phyloP scores from a whole-genome alignment of 129 eudicot species.

The Scalesia atractyloides region DNA sequence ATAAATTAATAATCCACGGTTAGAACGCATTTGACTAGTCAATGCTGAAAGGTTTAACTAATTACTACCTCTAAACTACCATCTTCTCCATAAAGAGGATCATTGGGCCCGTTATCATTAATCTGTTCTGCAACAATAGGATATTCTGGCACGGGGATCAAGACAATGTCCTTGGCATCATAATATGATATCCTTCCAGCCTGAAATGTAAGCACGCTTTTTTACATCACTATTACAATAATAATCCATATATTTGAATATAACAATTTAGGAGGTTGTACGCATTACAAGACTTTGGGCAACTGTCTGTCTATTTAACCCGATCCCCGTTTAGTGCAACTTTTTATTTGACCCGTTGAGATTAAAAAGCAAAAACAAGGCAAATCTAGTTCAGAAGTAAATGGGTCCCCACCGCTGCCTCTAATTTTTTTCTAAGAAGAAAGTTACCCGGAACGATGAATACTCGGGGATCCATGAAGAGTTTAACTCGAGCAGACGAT shows the following conservation, averaged over 20 bases:
- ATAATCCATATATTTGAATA: background rate
- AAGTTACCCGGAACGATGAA: constrained; percentile 73
- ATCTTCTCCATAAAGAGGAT: constrained; percentile 74
- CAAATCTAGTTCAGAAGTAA: background rate
- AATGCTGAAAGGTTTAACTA: constrained; percentile 15
- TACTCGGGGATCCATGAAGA: constrained; percentile 90
- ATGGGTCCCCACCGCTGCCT: background rate
- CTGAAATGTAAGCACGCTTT: constrained; percentile 31
- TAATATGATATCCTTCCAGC: constrained; percentile 72
- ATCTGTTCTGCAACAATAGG: constrained; percentile 53
- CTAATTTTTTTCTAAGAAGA: constrained; percentile 1
- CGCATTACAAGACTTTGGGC: background rate
- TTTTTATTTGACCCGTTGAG: background rate
- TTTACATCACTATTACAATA: background rate
- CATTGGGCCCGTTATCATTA: constrained; percentile 60
- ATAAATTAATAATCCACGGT: background rate
- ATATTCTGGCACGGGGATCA: constrained; percentile 72
- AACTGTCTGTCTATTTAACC: constrained; percentile 1
- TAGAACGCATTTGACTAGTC: constrained; percentile 15
- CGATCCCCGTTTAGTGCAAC: background rate
- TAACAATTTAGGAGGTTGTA: background rate
- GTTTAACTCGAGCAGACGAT: constrained; percentile 81
- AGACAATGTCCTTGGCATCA: constrained; percentile 47
- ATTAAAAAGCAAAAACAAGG: background rate
- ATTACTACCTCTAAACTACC: constrained; percentile 81